Evolutionary conservation across 2,329 filamentous ascomycete species (phyloP).

Genomic region (Aspergillus niger): DNA sequence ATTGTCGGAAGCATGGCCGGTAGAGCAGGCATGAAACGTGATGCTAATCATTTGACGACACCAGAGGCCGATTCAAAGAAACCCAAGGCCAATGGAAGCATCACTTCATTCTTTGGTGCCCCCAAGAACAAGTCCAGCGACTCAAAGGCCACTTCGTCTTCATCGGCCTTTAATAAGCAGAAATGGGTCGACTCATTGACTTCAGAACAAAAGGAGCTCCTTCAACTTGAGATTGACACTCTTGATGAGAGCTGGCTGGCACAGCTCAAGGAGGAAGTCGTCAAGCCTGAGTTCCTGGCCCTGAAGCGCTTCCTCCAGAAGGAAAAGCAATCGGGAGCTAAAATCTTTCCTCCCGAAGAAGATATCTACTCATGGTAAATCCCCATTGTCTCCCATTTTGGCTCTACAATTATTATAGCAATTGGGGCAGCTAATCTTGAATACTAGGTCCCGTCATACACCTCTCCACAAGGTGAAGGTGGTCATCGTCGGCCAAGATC

Average conservation of each 20-base stretch:
- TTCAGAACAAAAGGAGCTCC: slow-evolving; percentile 76
- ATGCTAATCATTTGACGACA: slow-evolving; percentile 53
- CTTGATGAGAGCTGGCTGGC: slow-evolving; percentile 89
- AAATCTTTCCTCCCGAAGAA: slow-evolving; percentile 81
- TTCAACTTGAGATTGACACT: slow-evolving; percentile 89
- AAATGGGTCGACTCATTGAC: slow-evolving; percentile 83
- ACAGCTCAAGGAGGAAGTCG: slow-evolving; percentile 82
- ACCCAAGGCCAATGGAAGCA: slow-evolving; percentile 71
- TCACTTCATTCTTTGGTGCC: slow-evolving; percentile 84
- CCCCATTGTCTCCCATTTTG: background rate
- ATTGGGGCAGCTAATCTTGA: slow-evolving; percentile 19
- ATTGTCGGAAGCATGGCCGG: slow-evolving; percentile 30
- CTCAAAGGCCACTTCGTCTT: slow-evolving; percentile 27
- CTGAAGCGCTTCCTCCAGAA: slow-evolving; percentile 83
- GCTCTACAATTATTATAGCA: background rate
- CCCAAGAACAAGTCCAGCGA: slow-evolving; percentile 55
- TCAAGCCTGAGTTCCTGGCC: slow-evolving; percentile 76
- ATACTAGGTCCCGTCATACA: slow-evolving; percentile 84
- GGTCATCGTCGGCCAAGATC: slow-evolving; percentile 93
- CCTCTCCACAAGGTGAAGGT: slow-evolving; percentile 86
- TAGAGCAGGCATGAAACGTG: slow-evolving; percentile 62
- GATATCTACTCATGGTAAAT: slow-evolving; percentile 93
- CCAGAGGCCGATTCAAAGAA: slow-evolving; percentile 64
- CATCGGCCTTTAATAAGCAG: slow-evolving; percentile 75
- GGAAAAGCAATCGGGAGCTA: slow-evolving; percentile 72